Evolutionary conservation across 2,329 filamentous ascomycete species (phyloP).

Genomic region (Fusarium albidum): DNA sequence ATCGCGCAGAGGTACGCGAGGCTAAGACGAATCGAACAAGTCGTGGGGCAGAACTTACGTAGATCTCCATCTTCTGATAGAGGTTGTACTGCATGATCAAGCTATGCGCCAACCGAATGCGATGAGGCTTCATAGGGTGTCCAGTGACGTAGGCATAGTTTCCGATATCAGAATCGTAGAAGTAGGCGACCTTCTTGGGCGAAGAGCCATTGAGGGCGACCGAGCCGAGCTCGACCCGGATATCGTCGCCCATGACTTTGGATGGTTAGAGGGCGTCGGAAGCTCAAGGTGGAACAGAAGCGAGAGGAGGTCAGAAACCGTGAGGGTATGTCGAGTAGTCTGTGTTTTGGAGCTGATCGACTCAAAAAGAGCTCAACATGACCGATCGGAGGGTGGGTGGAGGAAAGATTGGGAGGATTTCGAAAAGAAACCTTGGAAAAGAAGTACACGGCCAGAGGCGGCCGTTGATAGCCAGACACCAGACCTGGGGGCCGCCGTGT

Average conservation of each 20-base stretch:
- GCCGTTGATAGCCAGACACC: constrained; percentile 30
- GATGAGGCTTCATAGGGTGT: constrained; percentile 99
- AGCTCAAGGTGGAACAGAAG: constrained; percentile 12
- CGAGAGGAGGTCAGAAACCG: constrained; percentile 4
- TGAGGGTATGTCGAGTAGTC: not conserved
- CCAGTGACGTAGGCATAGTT: constrained; percentile 98
- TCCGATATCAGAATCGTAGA: constrained; percentile 97
- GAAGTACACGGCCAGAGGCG: constrained; percentile 35
- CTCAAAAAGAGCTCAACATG: constrained; percentile 38
- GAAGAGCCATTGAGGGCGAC: constrained; percentile 57
- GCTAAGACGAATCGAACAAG: not conserved
- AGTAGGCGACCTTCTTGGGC: constrained; percentile 91
- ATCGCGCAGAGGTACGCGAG: not conserved
- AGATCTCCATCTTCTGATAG: constrained; percentile 96
- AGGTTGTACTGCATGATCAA: constrained; percentile 96
- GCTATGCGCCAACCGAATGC: constrained; percentile 92
- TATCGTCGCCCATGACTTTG: constrained; percentile 50
- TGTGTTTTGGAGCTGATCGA: constrained; percentile 10
- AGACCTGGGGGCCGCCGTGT: constrained; percentile 19
- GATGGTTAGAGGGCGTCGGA: constrained; percentile 26
- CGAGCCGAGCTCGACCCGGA: constrained; percentile 51
- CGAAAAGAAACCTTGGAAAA: constrained; percentile 28
- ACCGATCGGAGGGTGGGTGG: constrained; percentile 18
- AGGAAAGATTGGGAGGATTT: constrained; percentile 22
- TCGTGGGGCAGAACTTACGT: constrained; percentile 65